phyloP scores from a whole-genome alignment of 176 grass and related monocot genomes.

The Juncus inflexus region DNA sequence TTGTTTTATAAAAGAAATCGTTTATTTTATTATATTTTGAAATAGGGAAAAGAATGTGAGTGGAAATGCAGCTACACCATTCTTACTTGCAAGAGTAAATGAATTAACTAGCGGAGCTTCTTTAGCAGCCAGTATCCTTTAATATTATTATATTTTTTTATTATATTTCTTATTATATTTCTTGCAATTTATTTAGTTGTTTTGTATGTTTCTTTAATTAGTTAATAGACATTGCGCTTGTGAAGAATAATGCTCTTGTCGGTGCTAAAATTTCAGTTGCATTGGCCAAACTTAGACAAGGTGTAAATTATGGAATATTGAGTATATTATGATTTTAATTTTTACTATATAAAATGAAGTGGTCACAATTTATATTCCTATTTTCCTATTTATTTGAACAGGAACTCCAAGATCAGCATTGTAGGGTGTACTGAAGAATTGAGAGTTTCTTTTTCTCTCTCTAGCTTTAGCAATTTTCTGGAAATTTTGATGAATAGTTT shows the following conservation, averaged over 20 bases:
- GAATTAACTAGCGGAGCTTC: constrained; percentile 71
- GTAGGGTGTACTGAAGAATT: constrained; percentile 15
- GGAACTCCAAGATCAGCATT: constrained; percentile 40
- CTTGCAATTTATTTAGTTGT: not conserved
- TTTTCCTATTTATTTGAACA: constrained; percentile 25
- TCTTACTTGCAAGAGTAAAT: constrained; percentile 83
- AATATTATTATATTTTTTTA: constrained; percentile 10
- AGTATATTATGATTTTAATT: not conserved
- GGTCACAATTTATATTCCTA: not conserved
- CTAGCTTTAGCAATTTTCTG: not conserved
- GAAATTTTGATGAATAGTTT: not conserved
- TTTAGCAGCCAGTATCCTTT: constrained; percentile 80
- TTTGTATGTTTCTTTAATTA: constrained; percentile 35
- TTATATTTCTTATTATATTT: not conserved
- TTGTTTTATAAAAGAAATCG: not conserved
- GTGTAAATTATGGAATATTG: constrained; percentile 34
- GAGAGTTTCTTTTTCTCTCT: not conserved
- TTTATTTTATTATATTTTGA: constrained; percentile 22
- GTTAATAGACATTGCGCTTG: constrained; percentile 72
- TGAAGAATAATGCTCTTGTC: constrained; percentile 86
- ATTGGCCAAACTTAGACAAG: constrained; percentile 45
- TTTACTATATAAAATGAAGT: not conserved
- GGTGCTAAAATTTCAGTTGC: constrained; percentile 74
- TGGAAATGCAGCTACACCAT: constrained; percentile 71
- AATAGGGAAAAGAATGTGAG: constrained; percentile 60